A percentile compares a stretch with the other conserved stretches of the same genome.
These are phyloP conservation scores for Monilinia laxa DNA, from an alignment of 2,329 filamentous ascomycete species.

Conservation along the genomic window DNA sequence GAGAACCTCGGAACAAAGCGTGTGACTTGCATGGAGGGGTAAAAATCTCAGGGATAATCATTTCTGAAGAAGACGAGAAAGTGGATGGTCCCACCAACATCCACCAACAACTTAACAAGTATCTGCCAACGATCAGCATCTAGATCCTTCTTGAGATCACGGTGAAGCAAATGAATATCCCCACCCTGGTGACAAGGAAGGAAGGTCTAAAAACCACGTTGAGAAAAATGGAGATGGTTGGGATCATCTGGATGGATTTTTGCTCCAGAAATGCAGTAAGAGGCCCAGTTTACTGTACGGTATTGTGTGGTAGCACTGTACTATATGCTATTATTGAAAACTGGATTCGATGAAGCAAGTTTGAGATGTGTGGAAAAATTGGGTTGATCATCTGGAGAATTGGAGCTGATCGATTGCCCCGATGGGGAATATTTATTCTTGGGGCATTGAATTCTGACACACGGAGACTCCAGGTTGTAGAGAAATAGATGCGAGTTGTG, in stretches of 20 bases:
- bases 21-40: slow-evolving; percentile 23
- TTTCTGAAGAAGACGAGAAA: not conserved
- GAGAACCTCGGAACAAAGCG: slow-evolving; percentile 5
- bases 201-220: not conserved
- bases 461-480: not conserved
- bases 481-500: not conserved
- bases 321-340: not conserved
- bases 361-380: slow-evolving; percentile 16
- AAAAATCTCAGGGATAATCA: not conserved
- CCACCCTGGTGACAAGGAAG: not conserved
- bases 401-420: slow-evolving; percentile 14
- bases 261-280: not conserved
- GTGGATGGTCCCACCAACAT: slow-evolving; percentile 16
- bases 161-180: not conserved
- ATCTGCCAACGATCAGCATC: slow-evolving; percentile 4
- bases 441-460: slow-evolving; percentile 1
- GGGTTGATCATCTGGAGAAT: slow-evolving; percentile 21
- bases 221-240: slow-evolving; percentile 12
- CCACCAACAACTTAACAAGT: not conserved
- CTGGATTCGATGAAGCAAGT: not conserved
- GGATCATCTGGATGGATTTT: not conserved
- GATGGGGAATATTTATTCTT: slow-evolving; percentile 16
- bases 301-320: too few relatives aligned
- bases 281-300: slow-evolving; percentile 4
- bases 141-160: not conserved